A percentile compares a stretch with the other conserved stretches of the same genome.
Conservation (phyloP, 2,329 filamentous ascomycete genomes). For the Cladosporium sp. region DNA sequence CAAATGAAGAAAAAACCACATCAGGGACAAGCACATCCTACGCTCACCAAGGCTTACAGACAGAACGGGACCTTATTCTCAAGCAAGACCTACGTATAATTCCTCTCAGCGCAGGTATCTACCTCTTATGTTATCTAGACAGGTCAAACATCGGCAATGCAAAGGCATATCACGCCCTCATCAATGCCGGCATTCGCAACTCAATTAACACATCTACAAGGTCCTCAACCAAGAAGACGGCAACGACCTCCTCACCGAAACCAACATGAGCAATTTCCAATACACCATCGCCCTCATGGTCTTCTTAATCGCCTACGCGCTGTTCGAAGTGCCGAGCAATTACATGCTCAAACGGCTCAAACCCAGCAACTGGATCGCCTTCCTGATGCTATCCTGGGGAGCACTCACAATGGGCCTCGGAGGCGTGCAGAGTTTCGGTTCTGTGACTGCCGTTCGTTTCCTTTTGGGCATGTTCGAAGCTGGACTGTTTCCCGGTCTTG, state of each 20-base stretch:
- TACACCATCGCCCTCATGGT: conserved; percentile 49
- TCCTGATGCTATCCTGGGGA: conserved; percentile 30
- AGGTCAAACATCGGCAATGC: conserved; percentile 55
- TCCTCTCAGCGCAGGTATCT: conserved; percentile 60
- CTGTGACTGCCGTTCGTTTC: conserved; percentile 42
- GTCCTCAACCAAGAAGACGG: conserved; percentile 58
- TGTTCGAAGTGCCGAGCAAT: conserved; percentile 43
- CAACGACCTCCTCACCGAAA: conserved; percentile 60
- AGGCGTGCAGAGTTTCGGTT: conserved; percentile 40
- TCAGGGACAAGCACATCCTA: neutral
- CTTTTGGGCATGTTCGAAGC: conserved; percentile 47
- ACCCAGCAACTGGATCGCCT: conserved; percentile 35
- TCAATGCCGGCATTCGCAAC: neutral
- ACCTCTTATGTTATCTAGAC: conserved; percentile 65
- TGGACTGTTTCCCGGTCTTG: conserved; percentile 52
- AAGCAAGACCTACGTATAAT: conserved; percentile 59
- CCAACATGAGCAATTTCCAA: conserved; percentile 57
- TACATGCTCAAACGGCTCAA: conserved; percentile 41
- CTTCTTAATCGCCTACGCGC: conserved; percentile 54
- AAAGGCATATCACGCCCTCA: neutral
- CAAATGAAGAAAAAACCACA: conserved; percentile 8
- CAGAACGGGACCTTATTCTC: conserved; percentile 16
- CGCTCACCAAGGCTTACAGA: neutral
- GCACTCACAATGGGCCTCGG: conserved; percentile 35
- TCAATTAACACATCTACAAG: conserved; percentile 38